Evolutionary conservation across 257 asterid species (phyloP), one percentile per base, ranked within the genome.

Genomic region (Gynochthodes officinalis): DNA sequence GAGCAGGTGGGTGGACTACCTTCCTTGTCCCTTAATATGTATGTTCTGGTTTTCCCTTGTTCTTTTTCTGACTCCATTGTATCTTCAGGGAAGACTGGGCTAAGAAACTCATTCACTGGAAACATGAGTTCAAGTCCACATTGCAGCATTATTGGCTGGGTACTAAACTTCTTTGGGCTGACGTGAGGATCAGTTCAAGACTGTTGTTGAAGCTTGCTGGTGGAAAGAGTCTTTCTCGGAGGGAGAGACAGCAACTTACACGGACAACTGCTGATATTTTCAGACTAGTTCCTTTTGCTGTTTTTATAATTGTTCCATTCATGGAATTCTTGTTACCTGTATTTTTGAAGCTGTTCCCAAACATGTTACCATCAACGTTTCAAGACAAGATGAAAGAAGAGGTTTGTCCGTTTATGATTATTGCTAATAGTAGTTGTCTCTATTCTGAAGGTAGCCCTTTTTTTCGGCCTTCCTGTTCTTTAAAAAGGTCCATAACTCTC

Each of bases 351-450:
- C 86, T 92, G 69, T 92, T 92, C 73, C 98, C 98, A 2, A 90
- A 90, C 82, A 88, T 92, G 97, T 79, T 92, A 50, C 98, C 98
- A 39, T 92, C 98, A 30, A 90, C 97, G 54, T 92, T 92, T 83
- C 96, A 92, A 83, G 97, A 92, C 86, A 92, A 92, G 89, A 87
- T 90, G 98, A 90, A 92, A 79, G 98, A 90, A 83, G 84, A 92
- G 96, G 98, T 92, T 81, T 11, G 49, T 43, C 21, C 68, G 77
- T 54, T 77, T 46, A 68, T 63, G 76, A 69, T 0, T 73, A 60
- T 30, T 2, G 23, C 21, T 61, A 4, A 9, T 15, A 19, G 9
- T 46, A n/a, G 0, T 28, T 30, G 8, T 42, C 48, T 40, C 27
- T 28, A 6, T 16, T 11, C 10, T 19, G 30, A 15, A 12, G 21